Conservation (phyloP, 2,329 filamentous ascomycete genomes). For the Botrytis sinoallii region DNA sequence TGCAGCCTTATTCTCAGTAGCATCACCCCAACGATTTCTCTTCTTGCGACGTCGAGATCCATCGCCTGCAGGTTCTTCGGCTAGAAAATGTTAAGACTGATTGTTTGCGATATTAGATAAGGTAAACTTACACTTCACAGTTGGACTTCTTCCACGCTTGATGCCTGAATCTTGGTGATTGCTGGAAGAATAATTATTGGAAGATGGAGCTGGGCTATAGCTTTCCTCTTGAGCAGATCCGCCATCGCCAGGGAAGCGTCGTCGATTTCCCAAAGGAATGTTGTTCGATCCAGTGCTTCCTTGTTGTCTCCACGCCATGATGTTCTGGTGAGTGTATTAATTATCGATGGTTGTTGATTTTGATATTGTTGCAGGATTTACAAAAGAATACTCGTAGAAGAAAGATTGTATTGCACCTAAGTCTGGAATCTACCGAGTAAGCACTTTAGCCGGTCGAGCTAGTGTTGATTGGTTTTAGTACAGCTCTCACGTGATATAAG, state of each 20-base stretch:
- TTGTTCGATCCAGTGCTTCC: constrained; percentile 98
- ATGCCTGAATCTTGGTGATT: constrained; percentile 38
- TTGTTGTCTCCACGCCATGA: constrained; percentile 66
- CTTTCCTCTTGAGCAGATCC: constrained; percentile 38
- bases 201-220: constrained; percentile 32
- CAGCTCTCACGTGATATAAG: fast-evolving
- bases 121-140: constrained; percentile 61
- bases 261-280: constrained; percentile 82
- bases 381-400: background rate
- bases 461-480: background rate
- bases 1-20: constrained; percentile 96
- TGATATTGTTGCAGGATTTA: background rate
- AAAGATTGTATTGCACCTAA: background rate
- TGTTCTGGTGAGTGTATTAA: constrained; percentile 28
- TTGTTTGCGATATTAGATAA: background rate
- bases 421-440: constrained; percentile 8
- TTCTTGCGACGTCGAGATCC: constrained; percentile 91
- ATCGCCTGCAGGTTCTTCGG: constrained; percentile 48
- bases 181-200: constrained; percentile 18
- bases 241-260: constrained; percentile 69
- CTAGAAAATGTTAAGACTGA: constrained; percentile 26
- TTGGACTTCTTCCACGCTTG: constrained; percentile 90
- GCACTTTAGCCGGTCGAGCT: background rate
- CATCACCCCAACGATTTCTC: constrained; percentile 97
- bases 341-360: background rate